These are phyloP conservation scores for Linum tenue DNA, from an alignment of 345 rosid species.

Conservation along the genomic window DNA sequence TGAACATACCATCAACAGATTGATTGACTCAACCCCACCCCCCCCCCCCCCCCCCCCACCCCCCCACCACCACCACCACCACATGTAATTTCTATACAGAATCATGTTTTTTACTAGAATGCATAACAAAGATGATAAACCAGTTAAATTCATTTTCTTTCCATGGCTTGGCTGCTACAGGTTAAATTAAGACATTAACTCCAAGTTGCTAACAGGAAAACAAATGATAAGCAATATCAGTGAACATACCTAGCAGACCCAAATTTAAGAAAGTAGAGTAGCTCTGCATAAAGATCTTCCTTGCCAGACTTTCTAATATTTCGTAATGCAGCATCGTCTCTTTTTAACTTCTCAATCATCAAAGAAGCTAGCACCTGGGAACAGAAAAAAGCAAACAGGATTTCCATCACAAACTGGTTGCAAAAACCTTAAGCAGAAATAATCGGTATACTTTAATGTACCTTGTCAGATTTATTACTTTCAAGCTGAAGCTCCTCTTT, in stretches of 20 bases:
- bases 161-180: neutral
- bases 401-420: neutral
- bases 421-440: neutral
- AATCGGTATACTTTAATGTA: constrained; percentile 13
- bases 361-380: constrained; percentile 47
- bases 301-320: constrained; percentile 71
- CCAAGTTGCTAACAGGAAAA: neutral
- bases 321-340: constrained; percentile 42
- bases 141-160: too few species aligned
- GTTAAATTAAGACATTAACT: constrained; percentile 1
- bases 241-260: constrained; percentile 40
- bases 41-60: too few species aligned
- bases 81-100: too few species aligned
- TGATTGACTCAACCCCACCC: too few species aligned
- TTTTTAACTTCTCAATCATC: constrained; percentile 54
- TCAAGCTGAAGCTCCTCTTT: constrained; percentile 40
- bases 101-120: too few species aligned
- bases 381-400: constrained; percentile 4
- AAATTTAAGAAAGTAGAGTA: constrained; percentile 50
- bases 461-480: constrained; percentile 38
- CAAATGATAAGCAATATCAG: neutral
- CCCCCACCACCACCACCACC: too few species aligned
- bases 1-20: too few species aligned
- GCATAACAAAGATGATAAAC: neutral
- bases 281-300: constrained; percentile 71